These are phyloP conservation scores for Cutaneotrichosporon mucoides DNA, from an alignment of 1,284 basidiomycete species.

Conservation along the genomic window DNA sequence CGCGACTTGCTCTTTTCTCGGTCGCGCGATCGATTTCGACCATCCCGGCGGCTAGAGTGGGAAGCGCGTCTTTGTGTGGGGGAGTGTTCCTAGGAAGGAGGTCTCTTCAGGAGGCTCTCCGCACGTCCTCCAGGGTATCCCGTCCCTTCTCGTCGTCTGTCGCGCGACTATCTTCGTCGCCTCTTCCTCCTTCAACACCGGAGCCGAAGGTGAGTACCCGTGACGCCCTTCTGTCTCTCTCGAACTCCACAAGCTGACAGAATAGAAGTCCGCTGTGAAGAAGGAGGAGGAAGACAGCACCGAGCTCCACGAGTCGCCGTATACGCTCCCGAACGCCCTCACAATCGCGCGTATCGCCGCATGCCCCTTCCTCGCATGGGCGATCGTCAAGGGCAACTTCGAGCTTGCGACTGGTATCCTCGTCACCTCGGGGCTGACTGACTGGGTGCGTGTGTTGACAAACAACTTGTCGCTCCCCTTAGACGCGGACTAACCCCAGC, in stretches of 20 bases:
- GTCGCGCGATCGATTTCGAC: background rate
- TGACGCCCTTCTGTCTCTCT: too few relatives aligned
- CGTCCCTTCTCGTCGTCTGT: too few relatives aligned
- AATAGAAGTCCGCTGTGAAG: background rate
- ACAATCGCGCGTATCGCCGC: slow-evolving; percentile 80
- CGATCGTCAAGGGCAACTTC: slow-evolving; percentile 82
- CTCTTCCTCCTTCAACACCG: too few relatives aligned
- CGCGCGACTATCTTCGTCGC: too few relatives aligned
- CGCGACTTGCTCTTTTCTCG: background rate
- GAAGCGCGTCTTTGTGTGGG: too few relatives aligned
- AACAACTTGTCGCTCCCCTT: too few relatives aligned
- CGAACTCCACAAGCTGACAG: background rate
- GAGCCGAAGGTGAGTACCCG: too few relatives aligned
- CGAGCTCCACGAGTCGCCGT: slow-evolving; percentile 74
- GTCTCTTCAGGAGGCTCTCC: too few relatives aligned
- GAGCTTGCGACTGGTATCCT: slow-evolving; percentile 73
- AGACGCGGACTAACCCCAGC: slow-evolving; percentile 56
- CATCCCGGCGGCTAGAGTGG: background rate
- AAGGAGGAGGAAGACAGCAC: background rate
- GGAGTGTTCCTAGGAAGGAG: too few relatives aligned
- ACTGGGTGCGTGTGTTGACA: slow-evolving; percentile 63
- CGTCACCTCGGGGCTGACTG: slow-evolving; percentile 82
- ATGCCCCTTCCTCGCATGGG: slow-evolving; percentile 86
- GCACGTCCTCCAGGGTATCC: too few relatives aligned
- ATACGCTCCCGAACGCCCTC: slow-evolving; percentile 88